Conservation (phyloP, 108 stramenopile genomes). For the Discostella pseudostelligera region DNA sequence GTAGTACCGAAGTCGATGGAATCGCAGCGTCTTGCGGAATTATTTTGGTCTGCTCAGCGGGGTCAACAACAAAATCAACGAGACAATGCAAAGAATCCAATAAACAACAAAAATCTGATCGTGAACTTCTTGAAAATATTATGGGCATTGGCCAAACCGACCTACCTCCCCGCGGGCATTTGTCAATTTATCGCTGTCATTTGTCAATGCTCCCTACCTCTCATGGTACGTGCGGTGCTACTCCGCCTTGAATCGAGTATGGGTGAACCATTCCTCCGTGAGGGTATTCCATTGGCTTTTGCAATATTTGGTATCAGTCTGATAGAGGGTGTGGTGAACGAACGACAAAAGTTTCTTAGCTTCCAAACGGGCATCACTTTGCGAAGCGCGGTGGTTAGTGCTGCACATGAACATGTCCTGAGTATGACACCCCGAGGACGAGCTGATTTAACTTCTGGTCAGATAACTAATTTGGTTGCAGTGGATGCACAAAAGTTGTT, state of each 20-base stretch:
- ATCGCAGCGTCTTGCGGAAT: too few relatives aligned
- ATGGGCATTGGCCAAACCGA: conserved; percentile 50
- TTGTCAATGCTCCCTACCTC: conserved; percentile 27
- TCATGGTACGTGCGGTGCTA: conserved; percentile 31
- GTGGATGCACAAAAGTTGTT: conserved; percentile 84
- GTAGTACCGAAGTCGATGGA: too few relatives aligned
- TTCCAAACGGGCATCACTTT: conserved; percentile 62
- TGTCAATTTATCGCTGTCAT: conserved; percentile 35
- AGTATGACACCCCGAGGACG: conserved; percentile 57
- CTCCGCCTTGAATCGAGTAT: conserved; percentile 22
- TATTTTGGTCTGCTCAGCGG: too few relatives aligned
- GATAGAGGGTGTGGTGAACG: conserved; percentile 58
- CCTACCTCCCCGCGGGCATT: conserved; percentile 28
- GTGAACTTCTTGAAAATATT: too few relatives aligned
- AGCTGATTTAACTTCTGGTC: conserved; percentile 58
- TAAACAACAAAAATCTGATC: too few relatives aligned
- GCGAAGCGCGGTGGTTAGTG: conserved; percentile 56
- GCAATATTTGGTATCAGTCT: conserved; percentile 46
- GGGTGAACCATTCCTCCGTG: not conserved
- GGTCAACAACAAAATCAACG: too few relatives aligned
- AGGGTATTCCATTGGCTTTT: conserved; percentile 51
- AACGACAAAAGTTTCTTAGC: conserved; percentile 72
- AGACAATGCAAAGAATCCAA: too few relatives aligned
- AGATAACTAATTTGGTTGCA: conserved; percentile 74
- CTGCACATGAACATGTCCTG: conserved; percentile 57